Evolutionary conservation across 176 grass and related monocot species (phyloP).

Genomic region (Aechmea fasciata): DNA sequence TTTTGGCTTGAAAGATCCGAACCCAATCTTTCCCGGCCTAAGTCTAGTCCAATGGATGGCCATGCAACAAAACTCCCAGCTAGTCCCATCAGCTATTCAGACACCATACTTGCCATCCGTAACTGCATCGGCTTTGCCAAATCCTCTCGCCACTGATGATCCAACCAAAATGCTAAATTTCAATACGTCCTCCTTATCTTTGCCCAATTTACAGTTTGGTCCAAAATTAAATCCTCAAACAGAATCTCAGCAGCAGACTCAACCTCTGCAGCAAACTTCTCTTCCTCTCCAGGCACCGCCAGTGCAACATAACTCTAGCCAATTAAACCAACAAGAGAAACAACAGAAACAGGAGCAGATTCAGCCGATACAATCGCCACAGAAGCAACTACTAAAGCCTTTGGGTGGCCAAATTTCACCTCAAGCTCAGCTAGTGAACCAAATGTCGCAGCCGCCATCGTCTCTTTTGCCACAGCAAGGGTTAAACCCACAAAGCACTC

Average conservation of each 20-base stretch:
- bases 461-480: conserved; percentile 64
- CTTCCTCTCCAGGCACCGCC: conserved; percentile 30
- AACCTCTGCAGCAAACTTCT: conserved; percentile 45
- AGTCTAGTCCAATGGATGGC: conserved; percentile 96
- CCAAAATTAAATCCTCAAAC: conserved; percentile 35
- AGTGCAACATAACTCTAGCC: conserved; percentile 40
- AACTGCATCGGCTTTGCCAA: conserved; percentile 33
- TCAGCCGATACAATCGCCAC: neutral
- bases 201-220: conserved; percentile 53
- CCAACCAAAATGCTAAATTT: conserved; percentile 48
- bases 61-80: conserved; percentile 88
- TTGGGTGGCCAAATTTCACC: conserved; percentile 36
- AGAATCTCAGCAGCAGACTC: conserved; percentile 44
- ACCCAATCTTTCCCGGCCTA: conserved; percentile 73
- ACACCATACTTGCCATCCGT: conserved; percentile 32
- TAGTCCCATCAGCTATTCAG: conserved; percentile 36
- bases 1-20: conserved; percentile 86
- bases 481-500: conserved; percentile 42
- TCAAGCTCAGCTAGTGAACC: conserved; percentile 45
- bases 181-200: conserved; percentile 43
- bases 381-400: conserved; percentile 38
- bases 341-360: conserved; percentile 16
- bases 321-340: conserved; percentile 43
- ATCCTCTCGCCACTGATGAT: conserved; percentile 42
- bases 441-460: conserved; percentile 58